These are phyloP conservation scores for Aspergillus sclerotiicarbonarius DNA, from an alignment of 495 filamentous ascomycete genomes.

Conservation along the genomic window DNA sequence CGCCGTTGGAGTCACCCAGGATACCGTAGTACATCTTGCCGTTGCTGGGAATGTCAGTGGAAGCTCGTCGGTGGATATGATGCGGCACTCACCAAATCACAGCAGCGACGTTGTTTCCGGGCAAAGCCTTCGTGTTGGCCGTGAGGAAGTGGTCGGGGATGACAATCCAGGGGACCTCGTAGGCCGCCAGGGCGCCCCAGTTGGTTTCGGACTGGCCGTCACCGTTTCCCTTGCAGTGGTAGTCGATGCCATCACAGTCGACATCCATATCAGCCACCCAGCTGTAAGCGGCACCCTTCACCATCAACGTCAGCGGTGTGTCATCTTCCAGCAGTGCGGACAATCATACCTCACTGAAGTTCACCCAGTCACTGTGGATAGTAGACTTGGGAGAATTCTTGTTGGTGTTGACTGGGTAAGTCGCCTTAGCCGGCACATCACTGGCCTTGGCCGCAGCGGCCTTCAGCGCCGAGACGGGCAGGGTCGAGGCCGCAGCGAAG, in stretches of 20 bases:
- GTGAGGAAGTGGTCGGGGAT: constrained; percentile 33
- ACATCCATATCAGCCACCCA: constrained; percentile 42
- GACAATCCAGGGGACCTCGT: constrained; percentile 40
- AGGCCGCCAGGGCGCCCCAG: constrained; percentile 38
- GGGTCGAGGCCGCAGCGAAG: constrained; percentile 6
- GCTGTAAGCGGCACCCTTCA: constrained; percentile 34
- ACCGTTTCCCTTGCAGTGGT: constrained; percentile 36
- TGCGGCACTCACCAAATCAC: constrained; percentile 33
- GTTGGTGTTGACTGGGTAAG: constrained; percentile 10
- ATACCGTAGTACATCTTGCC: constrained; percentile 44
- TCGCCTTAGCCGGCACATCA: constrained; percentile 4
- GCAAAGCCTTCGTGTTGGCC: constrained; percentile 21
- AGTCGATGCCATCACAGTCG: constrained; percentile 39
- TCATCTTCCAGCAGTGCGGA: background rate
- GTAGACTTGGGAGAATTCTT: constrained; percentile 4
- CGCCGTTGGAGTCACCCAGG: constrained; percentile 36
- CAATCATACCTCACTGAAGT: constrained; percentile 22
- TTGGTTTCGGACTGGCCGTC: constrained; percentile 34
- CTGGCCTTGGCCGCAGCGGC: constrained; percentile 3
- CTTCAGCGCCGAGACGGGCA: constrained; percentile 5
- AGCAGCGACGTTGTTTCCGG: constrained; percentile 38
- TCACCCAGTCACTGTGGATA: constrained; percentile 28
- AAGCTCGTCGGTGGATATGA: background rate
- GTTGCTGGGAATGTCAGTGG: constrained; percentile 15
- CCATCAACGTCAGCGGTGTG: background rate